A percentile compares a stretch with the other conserved stretches of the same genome.
Conservation (phyloP, 2,329 filamentous ascomycete genomes). For the Paraphaeosphaeria sporulosa region DNA sequence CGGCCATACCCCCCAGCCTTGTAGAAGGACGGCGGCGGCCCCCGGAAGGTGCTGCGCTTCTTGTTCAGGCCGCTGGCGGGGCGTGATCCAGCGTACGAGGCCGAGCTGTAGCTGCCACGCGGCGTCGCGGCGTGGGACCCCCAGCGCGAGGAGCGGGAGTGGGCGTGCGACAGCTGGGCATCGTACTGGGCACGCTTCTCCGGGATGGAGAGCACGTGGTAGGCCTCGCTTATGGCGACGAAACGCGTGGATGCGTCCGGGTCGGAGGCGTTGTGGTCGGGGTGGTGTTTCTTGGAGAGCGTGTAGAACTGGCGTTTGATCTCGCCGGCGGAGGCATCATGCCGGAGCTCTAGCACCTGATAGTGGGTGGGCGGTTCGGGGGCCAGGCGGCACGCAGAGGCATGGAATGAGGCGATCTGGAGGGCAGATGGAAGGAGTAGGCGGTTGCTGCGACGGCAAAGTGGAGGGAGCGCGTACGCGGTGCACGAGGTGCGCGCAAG, state of each 20-base stretch:
- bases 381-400: slow-evolving; percentile 47
- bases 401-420: slow-evolving; percentile 53
- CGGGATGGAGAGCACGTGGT: slow-evolving; percentile 75
- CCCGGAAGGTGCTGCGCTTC: slow-evolving; percentile 77
- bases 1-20: slow-evolving; percentile 79
- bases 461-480: slow-evolving; percentile 3
- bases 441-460: slow-evolving; percentile 17
- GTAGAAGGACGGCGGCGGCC: slow-evolving; percentile 91
- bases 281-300: slow-evolving; percentile 91
- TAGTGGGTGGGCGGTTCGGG: slow-evolving; percentile 72
- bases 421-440: slow-evolving; percentile 9
- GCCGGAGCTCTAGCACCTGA: slow-evolving; percentile 76
- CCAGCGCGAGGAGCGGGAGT: slow-evolving; percentile 41
- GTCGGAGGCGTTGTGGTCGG: slow-evolving; percentile 84
- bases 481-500: slow-evolving; percentile 13
- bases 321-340: slow-evolving; percentile 73
- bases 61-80: slow-evolving; percentile 82
- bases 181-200: slow-evolving; percentile 84
- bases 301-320: slow-evolving; percentile 95
- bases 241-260: slow-evolving; percentile 77
- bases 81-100: slow-evolving; percentile 73
- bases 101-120: slow-evolving; percentile 61
- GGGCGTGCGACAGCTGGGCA: slow-evolving; percentile 63
- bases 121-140: slow-evolving; percentile 51
- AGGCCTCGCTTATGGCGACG: slow-evolving; percentile 84